A percentile compares a stretch with the other conserved stretches of the same genome.
These are phyloP conservation scores for Hansenula sp. DNA, from an alignment of 1,139 yeast species.

Conservation along the genomic window DNA sequence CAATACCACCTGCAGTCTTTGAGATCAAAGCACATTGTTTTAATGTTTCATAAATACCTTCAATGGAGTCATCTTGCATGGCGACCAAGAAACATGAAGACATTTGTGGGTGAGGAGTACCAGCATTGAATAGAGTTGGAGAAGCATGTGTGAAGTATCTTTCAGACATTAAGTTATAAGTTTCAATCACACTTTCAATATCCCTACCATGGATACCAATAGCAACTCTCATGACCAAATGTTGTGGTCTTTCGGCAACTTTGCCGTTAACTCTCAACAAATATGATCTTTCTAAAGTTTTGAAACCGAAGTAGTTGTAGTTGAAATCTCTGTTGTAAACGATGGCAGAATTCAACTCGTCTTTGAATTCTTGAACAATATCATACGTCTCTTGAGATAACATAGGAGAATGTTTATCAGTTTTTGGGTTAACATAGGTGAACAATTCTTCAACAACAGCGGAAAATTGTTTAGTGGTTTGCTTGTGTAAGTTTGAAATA, in stretches of 20 bases:
- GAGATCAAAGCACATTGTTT: slow-evolving; percentile 85
- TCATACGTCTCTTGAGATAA: slow-evolving; percentile 68
- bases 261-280: slow-evolving; percentile 65
- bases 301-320: slow-evolving; percentile 83
- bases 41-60: slow-evolving; percentile 83
- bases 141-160: slow-evolving; percentile 87
- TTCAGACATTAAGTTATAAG: slow-evolving; percentile 81
- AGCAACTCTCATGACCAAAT: slow-evolving; percentile 84
- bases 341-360: slow-evolving; percentile 75
- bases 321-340: slow-evolving; percentile 81
- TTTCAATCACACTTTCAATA: slow-evolving; percentile 67
- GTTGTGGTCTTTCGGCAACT: slow-evolving; percentile 90
- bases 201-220: slow-evolving; percentile 82
- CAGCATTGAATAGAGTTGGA: slow-evolving; percentile 87
- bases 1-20: slow-evolving; percentile 90
- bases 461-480: slow-evolving; percentile 86
- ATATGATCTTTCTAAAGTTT: slow-evolving; percentile 82
- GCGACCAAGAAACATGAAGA: slow-evolving; percentile 87
- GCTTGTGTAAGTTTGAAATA: slow-evolving; percentile 91
- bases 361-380: slow-evolving; percentile 58
- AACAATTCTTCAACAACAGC: slow-evolving; percentile 69
- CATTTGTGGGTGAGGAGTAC: slow-evolving; percentile 84
- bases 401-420: slow-evolving; percentile 72
- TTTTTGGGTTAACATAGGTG: slow-evolving; percentile 71
- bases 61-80: slow-evolving; percentile 88